These are phyloP conservation scores for Albifimbria verrucaria DNA, from an alignment of 2,329 filamentous ascomycete species.

Conservation along the genomic window DNA sequence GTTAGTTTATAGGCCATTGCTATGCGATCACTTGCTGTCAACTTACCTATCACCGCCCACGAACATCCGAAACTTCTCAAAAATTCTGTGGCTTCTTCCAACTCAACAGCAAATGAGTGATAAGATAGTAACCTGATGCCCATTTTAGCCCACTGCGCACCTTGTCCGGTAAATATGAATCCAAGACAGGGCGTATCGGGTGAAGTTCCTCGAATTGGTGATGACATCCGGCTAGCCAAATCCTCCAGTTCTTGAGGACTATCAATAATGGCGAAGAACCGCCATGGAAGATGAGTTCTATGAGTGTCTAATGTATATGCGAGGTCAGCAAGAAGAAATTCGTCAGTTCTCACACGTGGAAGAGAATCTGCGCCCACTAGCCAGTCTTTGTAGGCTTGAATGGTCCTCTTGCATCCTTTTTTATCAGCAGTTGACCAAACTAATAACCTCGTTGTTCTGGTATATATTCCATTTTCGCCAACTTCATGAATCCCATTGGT, in stretches of 20 bases:
- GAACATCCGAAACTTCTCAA: not conserved
- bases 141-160: not conserved
- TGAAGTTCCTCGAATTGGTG: not conserved
- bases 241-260: not conserved
- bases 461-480: not conserved
- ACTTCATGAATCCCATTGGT: not conserved
- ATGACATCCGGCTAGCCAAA: not conserved
- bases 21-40: not conserved
- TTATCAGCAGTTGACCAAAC: not conserved
- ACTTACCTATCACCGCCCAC: not conserved
- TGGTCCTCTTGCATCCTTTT: too few species aligned
- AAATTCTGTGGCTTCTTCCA: not conserved
- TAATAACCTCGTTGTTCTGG: not conserved
- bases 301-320: not conserved
- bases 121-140: not conserved
- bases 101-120: not conserved
- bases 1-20: not conserved
- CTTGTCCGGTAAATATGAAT: conserved; percentile 9
- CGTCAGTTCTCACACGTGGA: not conserved
- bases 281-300: not conserved
- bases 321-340: not conserved
- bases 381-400: not conserved
- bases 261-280: not conserved
- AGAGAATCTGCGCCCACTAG: too few species aligned
- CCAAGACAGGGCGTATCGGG: conserved; percentile 9